Evolutionary conservation across 805 yeast genomes (phyloP).

Genomic region (Priceomyces medius): DNA sequence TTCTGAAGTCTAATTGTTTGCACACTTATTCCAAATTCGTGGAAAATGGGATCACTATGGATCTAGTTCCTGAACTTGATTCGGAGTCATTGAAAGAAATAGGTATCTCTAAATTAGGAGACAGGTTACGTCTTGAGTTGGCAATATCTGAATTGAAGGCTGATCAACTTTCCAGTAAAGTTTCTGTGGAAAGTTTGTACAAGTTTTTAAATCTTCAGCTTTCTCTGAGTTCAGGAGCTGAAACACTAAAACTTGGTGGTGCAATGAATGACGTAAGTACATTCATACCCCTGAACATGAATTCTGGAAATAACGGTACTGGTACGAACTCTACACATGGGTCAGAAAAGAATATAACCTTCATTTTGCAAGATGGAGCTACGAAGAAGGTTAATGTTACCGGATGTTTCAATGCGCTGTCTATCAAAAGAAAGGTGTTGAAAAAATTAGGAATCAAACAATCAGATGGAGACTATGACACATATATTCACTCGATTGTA

Average conservation of each 20-base stretch:
- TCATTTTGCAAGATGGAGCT: constrained; percentile 74
- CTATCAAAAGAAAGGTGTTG: constrained; percentile 69
- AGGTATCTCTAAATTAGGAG: constrained; percentile 80
- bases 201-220: constrained; percentile 16
- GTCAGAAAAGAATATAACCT: constrained; percentile 48
- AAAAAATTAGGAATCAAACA: constrained; percentile 52
- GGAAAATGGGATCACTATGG: constrained; percentile 56
- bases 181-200: constrained; percentile 28
- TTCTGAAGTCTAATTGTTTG: constrained; percentile 33
- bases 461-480: constrained; percentile 53
- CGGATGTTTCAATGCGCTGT: constrained; percentile 78
- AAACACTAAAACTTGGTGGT: neutral
- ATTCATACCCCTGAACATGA: neutral
- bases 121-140: constrained; percentile 65
- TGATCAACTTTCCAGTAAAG: constrained; percentile 21
- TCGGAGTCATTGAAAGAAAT: constrained; percentile 63
- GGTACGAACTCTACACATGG: constrained; percentile 13
- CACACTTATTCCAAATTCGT: constrained; percentile 32
- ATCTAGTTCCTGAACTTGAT: constrained; percentile 61
- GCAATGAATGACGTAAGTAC: constrained; percentile 8
- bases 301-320: neutral
- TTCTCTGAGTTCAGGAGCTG: neutral
- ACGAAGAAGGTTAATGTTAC: constrained; percentile 65
- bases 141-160: constrained; percentile 51
- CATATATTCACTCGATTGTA: constrained; percentile 51